Evolutionary conservation across 495 filamentous ascomycete species (phyloP).

Genomic region (Penicillium odoratum): DNA sequence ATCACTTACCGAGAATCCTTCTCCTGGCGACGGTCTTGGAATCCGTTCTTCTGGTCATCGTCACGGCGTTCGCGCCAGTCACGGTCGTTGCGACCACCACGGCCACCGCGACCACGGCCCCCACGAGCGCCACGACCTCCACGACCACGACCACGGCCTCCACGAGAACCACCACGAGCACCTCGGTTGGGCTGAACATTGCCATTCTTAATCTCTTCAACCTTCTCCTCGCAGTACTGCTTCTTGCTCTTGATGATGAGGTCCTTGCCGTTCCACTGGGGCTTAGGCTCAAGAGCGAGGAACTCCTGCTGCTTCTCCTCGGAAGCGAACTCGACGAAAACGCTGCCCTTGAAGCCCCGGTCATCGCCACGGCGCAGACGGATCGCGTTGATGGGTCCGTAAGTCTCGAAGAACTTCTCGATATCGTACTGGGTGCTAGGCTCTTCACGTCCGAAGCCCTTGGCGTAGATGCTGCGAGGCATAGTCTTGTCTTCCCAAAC

Average conservation of each 20-base stretch:
- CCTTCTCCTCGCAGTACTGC: constrained; percentile 80
- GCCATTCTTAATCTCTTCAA: constrained; percentile 71
- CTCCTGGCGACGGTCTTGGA: constrained; percentile 41
- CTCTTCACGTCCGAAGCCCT: constrained; percentile 82
- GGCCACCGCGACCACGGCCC: constrained; percentile 31
- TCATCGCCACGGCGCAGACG: constrained; percentile 76
- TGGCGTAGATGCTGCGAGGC: constrained; percentile 68
- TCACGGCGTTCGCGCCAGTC: constrained; percentile 71
- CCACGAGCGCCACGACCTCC: constrained; percentile 32
- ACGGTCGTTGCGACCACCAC: constrained; percentile 47
- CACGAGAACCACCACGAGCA: constrained; percentile 26
- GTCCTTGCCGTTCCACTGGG: constrained; percentile 72
- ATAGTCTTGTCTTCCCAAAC: constrained; percentile 60
- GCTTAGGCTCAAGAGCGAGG: constrained; percentile 74
- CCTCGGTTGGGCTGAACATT: constrained; percentile 57
- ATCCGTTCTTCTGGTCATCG: constrained; percentile 64
- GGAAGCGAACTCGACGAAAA: constrained; percentile 86
- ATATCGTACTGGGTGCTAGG: constrained; percentile 84
- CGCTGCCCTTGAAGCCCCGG: constrained; percentile 83
- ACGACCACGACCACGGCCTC: constrained; percentile 35
- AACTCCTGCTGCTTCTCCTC: constrained; percentile 77
- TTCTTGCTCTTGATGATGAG: constrained; percentile 81
- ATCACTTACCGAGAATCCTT: constrained; percentile 48
- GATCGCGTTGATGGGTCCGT: constrained; percentile 77
- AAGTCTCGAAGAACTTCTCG: constrained; percentile 83